A percentile compares a stretch with the other conserved stretches of the same genome.
Conservation (phyloP, 495 filamentous ascomycete genomes). For the Astrocystis sublimbata region DNA sequence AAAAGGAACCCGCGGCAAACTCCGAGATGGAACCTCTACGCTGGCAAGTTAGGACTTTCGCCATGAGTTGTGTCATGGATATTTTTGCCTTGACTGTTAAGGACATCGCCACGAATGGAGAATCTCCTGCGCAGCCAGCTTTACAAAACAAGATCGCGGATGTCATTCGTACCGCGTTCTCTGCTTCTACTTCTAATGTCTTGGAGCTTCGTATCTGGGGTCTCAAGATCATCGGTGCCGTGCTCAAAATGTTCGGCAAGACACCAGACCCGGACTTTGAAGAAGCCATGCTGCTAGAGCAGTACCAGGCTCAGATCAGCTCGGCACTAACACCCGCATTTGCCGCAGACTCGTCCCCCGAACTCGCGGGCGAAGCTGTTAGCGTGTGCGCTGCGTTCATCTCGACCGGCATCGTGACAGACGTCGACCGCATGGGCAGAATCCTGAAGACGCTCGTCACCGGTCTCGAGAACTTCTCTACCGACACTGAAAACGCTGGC, state of each 20-base stretch:
- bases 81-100: slow-evolving; percentile 74
- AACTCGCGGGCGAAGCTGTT: slow-evolving; percentile 90
- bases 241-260: slow-evolving; percentile 94
- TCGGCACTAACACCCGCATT: slow-evolving; percentile 96
- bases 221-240: slow-evolving; percentile 86
- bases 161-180: slow-evolving; percentile 96
- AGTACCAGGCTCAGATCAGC: slow-evolving; percentile 97
- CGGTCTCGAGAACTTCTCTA: slow-evolving; percentile 89
- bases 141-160: slow-evolving; percentile 86
- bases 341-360: slow-evolving; percentile 91
- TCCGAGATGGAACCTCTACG: slow-evolving; percentile 82
- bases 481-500: slow-evolving; percentile 75
- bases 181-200: slow-evolving; percentile 91
- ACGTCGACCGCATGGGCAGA: slow-evolving; percentile 95
- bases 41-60: slow-evolving; percentile 96
- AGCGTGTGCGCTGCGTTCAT: slow-evolving; percentile 98
- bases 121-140: slow-evolving; percentile 68
- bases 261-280: slow-evolving; percentile 94
- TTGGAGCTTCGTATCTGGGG: slow-evolving; percentile 86
- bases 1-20: slow-evolving; percentile 58
- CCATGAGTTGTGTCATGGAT: slow-evolving; percentile 87
- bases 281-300: slow-evolving; percentile 91
- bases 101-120: slow-evolving; percentile 67
- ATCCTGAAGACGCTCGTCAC: slow-evolving; percentile 92
- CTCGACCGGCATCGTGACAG: slow-evolving; percentile 93